These are phyloP conservation scores for Macadamia tetraphylla DNA, from an alignment of 164 flowering plant genomes.

Conservation along the genomic window DNA sequence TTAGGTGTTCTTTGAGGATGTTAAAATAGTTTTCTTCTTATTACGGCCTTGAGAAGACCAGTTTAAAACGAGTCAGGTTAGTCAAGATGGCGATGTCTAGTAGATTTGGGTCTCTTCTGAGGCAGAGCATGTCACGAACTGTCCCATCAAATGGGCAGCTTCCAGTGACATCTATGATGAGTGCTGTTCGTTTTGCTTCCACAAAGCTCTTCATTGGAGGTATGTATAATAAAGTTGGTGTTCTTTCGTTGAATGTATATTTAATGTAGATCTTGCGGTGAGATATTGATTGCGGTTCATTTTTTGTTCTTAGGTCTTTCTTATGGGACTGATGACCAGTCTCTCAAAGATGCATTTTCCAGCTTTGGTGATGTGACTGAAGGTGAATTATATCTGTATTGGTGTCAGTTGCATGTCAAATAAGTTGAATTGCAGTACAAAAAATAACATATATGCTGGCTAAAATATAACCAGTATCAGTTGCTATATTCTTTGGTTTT, in stretches of 20 bases:
- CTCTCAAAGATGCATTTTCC: constrained; percentile 65
- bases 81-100: constrained; percentile 53
- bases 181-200: constrained; percentile 50
- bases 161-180: constrained; percentile 44
- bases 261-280: not conserved
- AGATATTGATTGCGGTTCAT: not conserved
- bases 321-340: constrained; percentile 58
- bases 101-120: constrained; percentile 47
- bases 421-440: not conserved
- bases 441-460: no score
- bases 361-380: constrained; percentile 66
- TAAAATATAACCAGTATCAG: no score
- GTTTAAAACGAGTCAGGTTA: not conserved
- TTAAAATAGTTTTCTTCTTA: not conserved
- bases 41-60: not conserved
- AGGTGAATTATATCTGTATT: constrained; percentile 31
- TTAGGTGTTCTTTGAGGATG: no score
- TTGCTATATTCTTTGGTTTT: no score
- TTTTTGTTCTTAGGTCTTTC: constrained; percentile 50
- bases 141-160: constrained; percentile 23
- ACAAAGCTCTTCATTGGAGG: constrained; percentile 84
- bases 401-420: not conserved
- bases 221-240: constrained; percentile 11
- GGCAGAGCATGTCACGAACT: constrained; percentile 35
- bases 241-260: not conserved